Evolutionary conservation across 306 rosid genomes (phyloP), one percentile per base, ranked within the genome.

Genomic region (Mimosa pudica): DNA sequence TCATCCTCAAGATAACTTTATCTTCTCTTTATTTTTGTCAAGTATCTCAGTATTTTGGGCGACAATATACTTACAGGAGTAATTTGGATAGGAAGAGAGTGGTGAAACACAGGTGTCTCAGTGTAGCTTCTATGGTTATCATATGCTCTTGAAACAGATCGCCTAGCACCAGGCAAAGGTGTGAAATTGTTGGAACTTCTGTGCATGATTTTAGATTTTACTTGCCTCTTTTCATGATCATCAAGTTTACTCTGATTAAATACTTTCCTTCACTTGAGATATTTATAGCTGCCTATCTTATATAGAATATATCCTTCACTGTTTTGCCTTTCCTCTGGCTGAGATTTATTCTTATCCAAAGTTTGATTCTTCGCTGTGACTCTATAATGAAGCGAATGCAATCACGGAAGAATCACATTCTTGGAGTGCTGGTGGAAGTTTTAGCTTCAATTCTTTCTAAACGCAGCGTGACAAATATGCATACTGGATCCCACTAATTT

Each of bases 161-260:
- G 80, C 84, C 86, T 16, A 51, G 67, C 48, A 63, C 81, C 75
- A 10, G 87, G 81, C 9, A 75, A 49, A 11, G 83, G 79, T 8
- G 76, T 64, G 77, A 70, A 73, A 78, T 82, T 87, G 88, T 74
- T 83, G 79, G 75, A 76, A 75, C 83, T 83, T 49, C 83, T 85
- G 82, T 82, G 84, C 87, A 86, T 88, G 82, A 64, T 86, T 64
- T 83, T 77, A 61, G 38, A 14, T 36, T 55, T 16, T 35, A 60
- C 41, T 24, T 77, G 71, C 79, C 63, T 81, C 44, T 35, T 70
- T 46, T 24, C 30, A 24, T 24, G 30, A 60, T 75, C 16, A 38
- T 71, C 41, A 38, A 72, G 74, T 80, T 78, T 68, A 2, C 0
- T 32, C n/a, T 60, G 65, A 24, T 11, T 48, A 48, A 48, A 8